Evolutionary conservation across 345 rosid species (phyloP).

Genomic region (Hypericum androsaemum): DNA sequence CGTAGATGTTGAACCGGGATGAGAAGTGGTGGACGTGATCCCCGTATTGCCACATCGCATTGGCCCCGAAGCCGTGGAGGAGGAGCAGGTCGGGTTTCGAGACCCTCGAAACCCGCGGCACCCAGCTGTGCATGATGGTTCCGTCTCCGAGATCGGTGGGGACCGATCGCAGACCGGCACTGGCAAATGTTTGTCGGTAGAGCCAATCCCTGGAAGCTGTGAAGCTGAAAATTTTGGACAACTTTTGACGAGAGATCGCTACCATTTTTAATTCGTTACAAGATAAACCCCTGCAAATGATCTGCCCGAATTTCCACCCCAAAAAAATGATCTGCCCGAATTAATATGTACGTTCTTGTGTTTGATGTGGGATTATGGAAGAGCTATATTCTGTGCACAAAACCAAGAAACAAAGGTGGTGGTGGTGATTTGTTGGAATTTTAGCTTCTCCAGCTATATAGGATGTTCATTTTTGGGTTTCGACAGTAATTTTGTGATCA

Average conservation of each 20-base stretch:
- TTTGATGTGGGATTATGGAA: too few relatives aligned
- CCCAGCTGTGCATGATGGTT: slow-evolving; percentile 67
- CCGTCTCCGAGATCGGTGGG: slow-evolving; percentile 43
- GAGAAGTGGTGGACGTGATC: slow-evolving; percentile 51
- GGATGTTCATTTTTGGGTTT: too few relatives aligned
- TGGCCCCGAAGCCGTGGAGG: slow-evolving; percentile 69
- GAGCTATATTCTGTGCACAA: too few relatives aligned
- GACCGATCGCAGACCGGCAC: slow-evolving; percentile 45
- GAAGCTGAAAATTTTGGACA: slow-evolving; percentile 49
- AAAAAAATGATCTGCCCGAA: too few relatives aligned
- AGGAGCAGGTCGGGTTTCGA: slow-evolving; percentile 50
- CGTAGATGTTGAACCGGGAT: slow-evolving; percentile 50
- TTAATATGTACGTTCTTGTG: too few relatives aligned
- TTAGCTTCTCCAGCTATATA: too few relatives aligned
- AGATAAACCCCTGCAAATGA: too few relatives aligned
- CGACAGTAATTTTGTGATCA: too few relatives aligned
- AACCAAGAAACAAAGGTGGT: too few relatives aligned
- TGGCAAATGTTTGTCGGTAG: slow-evolving; percentile 41
- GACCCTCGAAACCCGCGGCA: slow-evolving; percentile 29
- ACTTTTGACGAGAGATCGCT: background rate
- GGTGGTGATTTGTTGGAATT: too few relatives aligned
- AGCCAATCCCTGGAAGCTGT: slow-evolving; percentile 54
- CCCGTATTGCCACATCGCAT: slow-evolving; percentile 75
- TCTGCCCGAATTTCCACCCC: too few relatives aligned
- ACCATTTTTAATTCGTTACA: too few relatives aligned